Evolutionary conservation across 805 yeast genomes (phyloP), one percentile per base, ranked within the genome.

Genomic region (Kregervanrija fluxuum): DNA sequence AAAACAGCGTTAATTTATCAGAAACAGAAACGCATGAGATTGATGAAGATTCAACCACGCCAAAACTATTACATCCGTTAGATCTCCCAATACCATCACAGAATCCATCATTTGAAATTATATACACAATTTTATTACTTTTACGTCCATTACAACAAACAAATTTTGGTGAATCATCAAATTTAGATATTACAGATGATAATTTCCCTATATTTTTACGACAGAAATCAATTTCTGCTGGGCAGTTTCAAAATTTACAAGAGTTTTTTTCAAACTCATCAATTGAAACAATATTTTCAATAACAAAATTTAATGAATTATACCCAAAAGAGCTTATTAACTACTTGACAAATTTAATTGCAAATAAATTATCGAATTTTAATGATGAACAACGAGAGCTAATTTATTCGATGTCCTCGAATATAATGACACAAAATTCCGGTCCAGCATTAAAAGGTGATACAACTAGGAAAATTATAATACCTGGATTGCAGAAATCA

Each of bases 371-470:
- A 40, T 48, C 54, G 1, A 75, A 85, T 80, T 53, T 76, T 1
- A 41, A 52, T 1, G 66, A 60, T 1, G 68, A 61, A 0, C 56
- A 56, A 6, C 62, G 59, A 35, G 72, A 68, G 11, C 48, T 49
- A 3, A 68, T 90, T 11, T 62, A 77, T 49, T 70, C 75, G 30
- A 61, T 70, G 42, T 80, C 93, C 0, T 74, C 95, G 13, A 54
- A 69, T 16, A 61, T 95, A 37, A 70, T 91, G 22, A 76, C 95
- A 0, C 93, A 87, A 51, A 79, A 80, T 48, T 84, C 95, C 53
- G 96, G 97, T 3, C 68, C 95, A 38, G 78, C 90, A 0, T 93
- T 95, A 0, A 80, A 77, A 43, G 95, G 96, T 0, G 77, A 80
- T 16, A 73, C 83, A 52, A 65, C 71, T 2, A 67, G 98, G 39